Evolutionary conservation across 1,139 yeast genomes (phyloP).

Genomic region (Kluyveromyces marxianus): DNA sequence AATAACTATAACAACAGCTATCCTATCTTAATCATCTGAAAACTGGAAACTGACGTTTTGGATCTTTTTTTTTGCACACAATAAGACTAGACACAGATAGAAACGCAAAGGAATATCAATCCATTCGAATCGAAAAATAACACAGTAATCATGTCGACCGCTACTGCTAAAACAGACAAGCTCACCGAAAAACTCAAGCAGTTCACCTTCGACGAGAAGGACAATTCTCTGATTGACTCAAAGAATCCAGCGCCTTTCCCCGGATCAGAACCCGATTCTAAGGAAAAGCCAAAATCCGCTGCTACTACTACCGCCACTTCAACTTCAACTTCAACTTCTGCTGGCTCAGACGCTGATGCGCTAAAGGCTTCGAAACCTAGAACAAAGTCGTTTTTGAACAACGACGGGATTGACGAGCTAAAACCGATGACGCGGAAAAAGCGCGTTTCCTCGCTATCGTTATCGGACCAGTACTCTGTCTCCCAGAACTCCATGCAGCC

Average conservation of each 20-base stretch:
- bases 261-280: conserved; percentile 3
- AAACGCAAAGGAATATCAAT: neutral
- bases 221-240: conserved; percentile 3
- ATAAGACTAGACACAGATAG: no score
- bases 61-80: no score
- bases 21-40: no score
- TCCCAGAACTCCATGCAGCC: conserved; percentile 33
- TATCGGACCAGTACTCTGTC: conserved; percentile 59
- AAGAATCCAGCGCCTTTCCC: conserved; percentile 8
- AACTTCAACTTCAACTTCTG: neutral
- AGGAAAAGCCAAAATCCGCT: conserved; percentile 1
- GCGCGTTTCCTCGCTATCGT: conserved; percentile 61
- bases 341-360: neutral
- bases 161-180: conserved; percentile 8
- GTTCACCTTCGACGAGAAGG: conserved; percentile 3
- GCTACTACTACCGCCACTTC: neutral
- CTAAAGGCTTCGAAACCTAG: conserved; percentile 10
- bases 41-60: no score
- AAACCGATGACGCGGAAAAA: conserved; percentile 55
- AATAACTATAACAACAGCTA: no score
- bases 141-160: neutral
- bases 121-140: neutral
- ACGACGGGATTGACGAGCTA: conserved; percentile 62
- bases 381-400: conserved; percentile 48
- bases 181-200: conserved; percentile 7